Base-by-base conservation (phyloP, 495 filamentous ascomycete species). In the Neohortaea acidophila region DNA sequence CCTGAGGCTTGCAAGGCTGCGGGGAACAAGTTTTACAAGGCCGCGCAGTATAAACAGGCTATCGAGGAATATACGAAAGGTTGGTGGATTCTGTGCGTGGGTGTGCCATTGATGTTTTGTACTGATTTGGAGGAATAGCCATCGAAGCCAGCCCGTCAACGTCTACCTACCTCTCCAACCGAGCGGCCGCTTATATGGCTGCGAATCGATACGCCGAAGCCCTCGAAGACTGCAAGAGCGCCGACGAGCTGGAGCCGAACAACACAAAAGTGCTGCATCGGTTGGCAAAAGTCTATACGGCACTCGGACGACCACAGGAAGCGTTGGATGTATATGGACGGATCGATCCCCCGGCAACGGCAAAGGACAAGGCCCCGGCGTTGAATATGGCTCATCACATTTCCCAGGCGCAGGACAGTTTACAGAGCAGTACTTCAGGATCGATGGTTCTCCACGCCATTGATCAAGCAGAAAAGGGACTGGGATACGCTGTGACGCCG, bases 21-120 rank as follows among this genome's bases (percentile, higher is more conserved):
- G 19, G 89, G 89, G 21, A 97, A 97, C 64, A 91, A 86, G 51
- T 87, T 80, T 53, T 97, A 93, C 68, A 94, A 94, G 65, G 77
- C 81, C 41, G 78, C 76, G 51, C 77, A 94, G 47, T 97, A 85
- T 55, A 60, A 64, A 26, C 75, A 76, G 48, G 87, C 91, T 15
- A 81, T 94, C 52, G 71, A 81, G 45, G 82, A 92, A 55, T 97
- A 96, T 55, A 85, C 79, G 36, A 94, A 92, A 71, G 89, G 85
- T 94, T 59, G 21, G 59, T 36, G 2, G 7, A n/a, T 3, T 6
- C 4, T 22, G 11, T 21, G 2, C 7, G 11, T 20, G 14, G 12
- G 11, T 15, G 12, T 20, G 21, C 18, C 2, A 7, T 31, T 2
- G 21, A 7, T 8, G 7, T 19, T 4, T 15, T 23, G 18, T 34